Conservation (phyloP, 176 grass and related monocot genomes). For the Alloteropsis semialata region DNA sequence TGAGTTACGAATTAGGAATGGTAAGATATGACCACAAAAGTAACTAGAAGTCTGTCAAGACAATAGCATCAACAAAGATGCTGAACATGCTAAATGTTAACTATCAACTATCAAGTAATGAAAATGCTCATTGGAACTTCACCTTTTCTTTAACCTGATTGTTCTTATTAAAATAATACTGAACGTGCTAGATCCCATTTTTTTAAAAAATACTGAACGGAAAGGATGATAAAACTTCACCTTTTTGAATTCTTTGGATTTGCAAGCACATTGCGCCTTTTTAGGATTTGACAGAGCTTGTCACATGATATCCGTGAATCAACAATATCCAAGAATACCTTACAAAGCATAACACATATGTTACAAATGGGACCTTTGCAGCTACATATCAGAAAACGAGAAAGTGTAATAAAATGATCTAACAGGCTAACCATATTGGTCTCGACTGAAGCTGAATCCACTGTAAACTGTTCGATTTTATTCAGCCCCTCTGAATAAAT, state of each 20-base stretch:
- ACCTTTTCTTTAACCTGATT: neutral
- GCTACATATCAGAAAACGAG: neutral
- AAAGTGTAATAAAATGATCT: neutral
- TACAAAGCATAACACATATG: neutral
- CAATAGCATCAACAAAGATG: neutral
- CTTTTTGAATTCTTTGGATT: constrained; percentile 71
- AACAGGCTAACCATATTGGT: constrained; percentile 69
- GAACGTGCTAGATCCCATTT: neutral
- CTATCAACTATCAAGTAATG: neutral
- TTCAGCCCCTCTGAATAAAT: constrained; percentile 69
- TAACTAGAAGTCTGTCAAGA: neutral
- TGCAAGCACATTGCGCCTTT: constrained; percentile 60
- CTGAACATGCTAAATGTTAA: neutral
- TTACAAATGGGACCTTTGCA: neutral
- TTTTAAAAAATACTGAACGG: neutral
- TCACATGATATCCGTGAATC: constrained; percentile 53
- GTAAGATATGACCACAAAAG: neutral
- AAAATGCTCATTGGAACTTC: neutral
- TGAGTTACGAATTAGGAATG: neutral
- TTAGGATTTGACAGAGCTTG: constrained; percentile 58
- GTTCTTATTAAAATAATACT: neutral
- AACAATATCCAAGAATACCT: constrained; percentile 72
- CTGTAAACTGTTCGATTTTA: constrained; percentile 60
- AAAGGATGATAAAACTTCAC: constrained; percentile 1
- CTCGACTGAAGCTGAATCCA: constrained; percentile 59